A percentile compares a stretch with the other conserved stretches of the same genome.
These are phyloP conservation scores for Coleophoma eucalyptorum DNA, from an alignment of 2,329 filamentous ascomycete species.

Conservation along the genomic window DNA sequence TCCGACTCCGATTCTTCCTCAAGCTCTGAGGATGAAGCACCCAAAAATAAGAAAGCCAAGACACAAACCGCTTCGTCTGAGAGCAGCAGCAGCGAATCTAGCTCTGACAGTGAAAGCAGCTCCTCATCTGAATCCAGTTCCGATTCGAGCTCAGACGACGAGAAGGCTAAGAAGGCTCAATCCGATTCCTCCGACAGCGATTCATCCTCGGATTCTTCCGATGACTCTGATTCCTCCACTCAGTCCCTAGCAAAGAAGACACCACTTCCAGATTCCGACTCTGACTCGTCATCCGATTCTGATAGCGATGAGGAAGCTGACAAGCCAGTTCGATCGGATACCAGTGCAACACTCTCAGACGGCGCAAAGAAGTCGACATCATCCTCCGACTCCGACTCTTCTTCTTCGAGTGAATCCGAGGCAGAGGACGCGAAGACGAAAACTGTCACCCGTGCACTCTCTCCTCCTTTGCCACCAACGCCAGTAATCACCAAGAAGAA, in stretches of 20 bases:
- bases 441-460: slow-evolving; percentile 25
- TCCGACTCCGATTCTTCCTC: slow-evolving; percentile 32
- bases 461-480: slow-evolving; percentile 28
- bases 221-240: slow-evolving; percentile 21
- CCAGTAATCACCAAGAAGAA: slow-evolving; percentile 37
- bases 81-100: slow-evolving; percentile 4
- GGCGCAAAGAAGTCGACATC: slow-evolving; percentile 18
- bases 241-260: slow-evolving; percentile 23
- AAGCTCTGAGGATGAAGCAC: slow-evolving; percentile 42
- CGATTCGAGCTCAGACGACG: slow-evolving; percentile 29
- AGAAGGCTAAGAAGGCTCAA: slow-evolving; percentile 38
- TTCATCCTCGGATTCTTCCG: slow-evolving; percentile 26
- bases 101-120: neutral
- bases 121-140: slow-evolving; percentile 27
- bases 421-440: slow-evolving; percentile 23
- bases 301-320: slow-evolving; percentile 40
- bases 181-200: slow-evolving; percentile 21
- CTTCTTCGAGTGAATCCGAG: slow-evolving; percentile 19
- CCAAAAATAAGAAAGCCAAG: slow-evolving; percentile 50
- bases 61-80: slow-evolving; percentile 24
- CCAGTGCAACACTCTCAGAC: slow-evolving; percentile 27
- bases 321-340: slow-evolving; percentile 37
- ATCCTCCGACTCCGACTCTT: slow-evolving; percentile 17
- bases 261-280: slow-evolving; percentile 21
- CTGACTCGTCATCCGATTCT: slow-evolving; percentile 30